Evolutionary conservation across 176 grass and related monocot genomes (phyloP).

Genomic region (Coix lacrymajobi): DNA sequence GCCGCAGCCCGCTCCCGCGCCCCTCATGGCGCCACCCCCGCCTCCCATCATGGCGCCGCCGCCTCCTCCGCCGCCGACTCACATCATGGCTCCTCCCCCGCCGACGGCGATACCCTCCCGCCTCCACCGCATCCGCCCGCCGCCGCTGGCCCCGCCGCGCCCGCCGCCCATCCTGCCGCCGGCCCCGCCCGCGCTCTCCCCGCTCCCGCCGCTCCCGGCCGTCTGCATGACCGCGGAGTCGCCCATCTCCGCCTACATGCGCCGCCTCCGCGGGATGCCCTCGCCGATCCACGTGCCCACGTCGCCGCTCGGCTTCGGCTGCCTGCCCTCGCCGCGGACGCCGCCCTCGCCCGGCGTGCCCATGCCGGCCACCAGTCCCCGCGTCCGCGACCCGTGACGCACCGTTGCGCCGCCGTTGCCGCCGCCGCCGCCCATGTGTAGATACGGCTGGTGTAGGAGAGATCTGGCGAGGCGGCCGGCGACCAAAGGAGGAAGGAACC

Average conservation of each 20-base stretch:
- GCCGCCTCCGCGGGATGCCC: constrained; percentile 54
- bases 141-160: constrained; percentile 36
- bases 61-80: background rate
- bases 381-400: constrained; percentile 47
- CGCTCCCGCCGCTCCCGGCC: constrained; percentile 69
- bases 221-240: constrained; percentile 83
- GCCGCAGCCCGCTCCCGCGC: background rate
- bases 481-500: constrained; percentile 17
- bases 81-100: constrained; percentile 16
- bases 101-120: constrained; percentile 29
- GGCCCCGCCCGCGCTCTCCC: constrained; percentile 43
- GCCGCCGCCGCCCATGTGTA: constrained; percentile 35
- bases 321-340: constrained; percentile 70
- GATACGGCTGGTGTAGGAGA: constrained; percentile 37
- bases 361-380: constrained; percentile 65
- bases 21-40: background rate
- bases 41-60: background rate
- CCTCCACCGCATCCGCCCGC: constrained; percentile 47
- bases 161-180: constrained; percentile 44
- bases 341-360: constrained; percentile 77
- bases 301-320: constrained; percentile 76
- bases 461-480: constrained; percentile 35
- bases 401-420: background rate
- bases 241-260: constrained; percentile 97
- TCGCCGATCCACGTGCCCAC: constrained; percentile 49